Evolutionary conservation across 495 filamentous ascomycete species (phyloP), one percentile per base, ranked within the genome.

Genomic region (Haplographium delicatum): DNA sequence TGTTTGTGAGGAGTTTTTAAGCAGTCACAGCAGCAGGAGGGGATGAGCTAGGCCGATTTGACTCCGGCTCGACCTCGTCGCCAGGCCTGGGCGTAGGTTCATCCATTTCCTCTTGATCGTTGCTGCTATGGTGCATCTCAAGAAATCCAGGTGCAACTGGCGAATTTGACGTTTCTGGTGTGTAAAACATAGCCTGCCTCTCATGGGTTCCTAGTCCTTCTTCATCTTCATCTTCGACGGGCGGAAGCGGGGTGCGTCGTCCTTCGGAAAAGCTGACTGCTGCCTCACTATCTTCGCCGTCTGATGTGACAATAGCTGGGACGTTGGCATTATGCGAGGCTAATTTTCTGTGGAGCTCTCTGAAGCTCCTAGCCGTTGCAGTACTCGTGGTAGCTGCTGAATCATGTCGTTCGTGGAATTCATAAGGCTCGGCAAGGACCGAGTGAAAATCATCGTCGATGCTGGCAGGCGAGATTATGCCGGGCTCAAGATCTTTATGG

Each of bases 211-310:
- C 45, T 7, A 27, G 34, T 31, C 13, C 49, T n/a, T 54, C 53
- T 10, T 53, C 54, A 20, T 57, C 40, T 15, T 75, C 70, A 30
- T 69, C 70, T 35, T 76, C 72, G 13, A 75, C 70, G 0, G 72
- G 72, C 5, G 73, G 74, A 16, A 80, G 58, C 3, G 76, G 76
- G 4, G 77, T 77, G 15, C 67, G 69, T 37, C 74, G 65, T 11
- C 77, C 77, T 22, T 81, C 77, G 0, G 75, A 81, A 35, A 78
- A 72, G 57, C 75, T 79, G 13, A 74, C 39, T 1, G 75, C 77
- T 7, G 70, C 76, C 26, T 79, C 75, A 50, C 75, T 79, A 49
- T 81, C 77, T 34, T 76, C 53, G 5, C 47, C 76, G 48, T 80
- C 76, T 5, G 68, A 75, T 2, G 68, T 69, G 13, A 74, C 59